Conservation (phyloP, 768 basidiomycete genomes). For the Austroboletus eburneus region DNA sequence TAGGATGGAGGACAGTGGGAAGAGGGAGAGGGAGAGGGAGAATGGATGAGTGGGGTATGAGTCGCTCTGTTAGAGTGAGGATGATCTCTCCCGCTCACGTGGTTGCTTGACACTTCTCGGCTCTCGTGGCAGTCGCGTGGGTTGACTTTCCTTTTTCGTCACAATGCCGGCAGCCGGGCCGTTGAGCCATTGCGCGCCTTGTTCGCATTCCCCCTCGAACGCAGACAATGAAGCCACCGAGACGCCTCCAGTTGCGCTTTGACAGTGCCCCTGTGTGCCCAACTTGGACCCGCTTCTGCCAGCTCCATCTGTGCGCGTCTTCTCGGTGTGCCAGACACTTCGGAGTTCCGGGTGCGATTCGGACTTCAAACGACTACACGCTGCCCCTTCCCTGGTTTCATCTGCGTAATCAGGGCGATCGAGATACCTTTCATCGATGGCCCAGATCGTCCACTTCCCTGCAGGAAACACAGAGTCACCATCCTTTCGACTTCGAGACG, state of each 20-base stretch:
- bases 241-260: background rate
- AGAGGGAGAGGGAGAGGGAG: slow-evolving; percentile 2
- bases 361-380: slow-evolving; percentile 3
- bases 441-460: background rate
- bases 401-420: background rate
- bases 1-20: background rate
- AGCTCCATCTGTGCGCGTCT: background rate
- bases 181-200: background rate
- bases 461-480: background rate
- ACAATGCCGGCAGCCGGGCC: slow-evolving; percentile 16
- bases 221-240: background rate
- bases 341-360: background rate
- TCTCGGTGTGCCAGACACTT: background rate
- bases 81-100: slow-evolving; percentile 35
- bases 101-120: slow-evolving; percentile 32
- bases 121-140: slow-evolving; percentile 36
- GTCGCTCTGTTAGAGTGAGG: slow-evolving; percentile 16
- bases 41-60: slow-evolving; percentile 8
- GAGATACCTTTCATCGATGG: background rate
- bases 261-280: background rate
- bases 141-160: slow-evolving; percentile 12
- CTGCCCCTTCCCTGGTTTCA: background rate
- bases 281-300: background rate
- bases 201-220: background rate
- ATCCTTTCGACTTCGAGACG: background rate